Evolutionary conservation across 2,329 filamentous ascomycete species (phyloP), one percentile per base, ranked within the genome.

Genomic region (Neurospora crassa): DNA sequence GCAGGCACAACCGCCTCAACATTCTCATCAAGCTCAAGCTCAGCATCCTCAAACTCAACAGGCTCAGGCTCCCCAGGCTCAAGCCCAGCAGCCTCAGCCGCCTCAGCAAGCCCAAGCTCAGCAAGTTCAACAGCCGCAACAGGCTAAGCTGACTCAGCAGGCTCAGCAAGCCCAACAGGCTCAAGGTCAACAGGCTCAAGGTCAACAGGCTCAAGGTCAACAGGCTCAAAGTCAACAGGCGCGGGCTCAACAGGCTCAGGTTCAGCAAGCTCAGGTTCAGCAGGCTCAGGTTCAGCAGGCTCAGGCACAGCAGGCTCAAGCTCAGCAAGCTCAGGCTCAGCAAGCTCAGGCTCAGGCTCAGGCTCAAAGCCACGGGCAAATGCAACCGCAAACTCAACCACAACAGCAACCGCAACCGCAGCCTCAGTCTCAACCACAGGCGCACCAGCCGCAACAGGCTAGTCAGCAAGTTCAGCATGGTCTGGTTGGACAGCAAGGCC

Each of bases 41-140:
- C 24, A 59, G 0, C 47, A 59, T 14, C 12, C 24, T 59, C 69
- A 70, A 20, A 4, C 40, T 42, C 69, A 42, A 47, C 70, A 67
- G 45, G 73, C 73, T 45, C 73, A 70, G 18, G 6, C 24, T 18
- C 24, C 14, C 12, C 47, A 53, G 47, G n/a, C 47, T 53, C 47
- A 59, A 59, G 47, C 20, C 12, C 47, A 53, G 14, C 72, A 72
- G 63, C 69, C 72, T 29, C 72, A 76, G 70, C 42, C 40, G 5
- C 74, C 68, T 42, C 75, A 72, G 24, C 74, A 74, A 29, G 24
- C 47, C 34, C 47, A 59, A 59, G 47, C 47, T 29, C 47, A 53
- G n/a, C 45, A 59, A 34, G 53, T 24, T 63, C 53, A 63, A 2
- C 53, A 63, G 29, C 7, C 53, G 16, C 53, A 63, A 5, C 53